Conservation (phyloP, 805 yeast species). For the Kazachstania viticola region DNA sequence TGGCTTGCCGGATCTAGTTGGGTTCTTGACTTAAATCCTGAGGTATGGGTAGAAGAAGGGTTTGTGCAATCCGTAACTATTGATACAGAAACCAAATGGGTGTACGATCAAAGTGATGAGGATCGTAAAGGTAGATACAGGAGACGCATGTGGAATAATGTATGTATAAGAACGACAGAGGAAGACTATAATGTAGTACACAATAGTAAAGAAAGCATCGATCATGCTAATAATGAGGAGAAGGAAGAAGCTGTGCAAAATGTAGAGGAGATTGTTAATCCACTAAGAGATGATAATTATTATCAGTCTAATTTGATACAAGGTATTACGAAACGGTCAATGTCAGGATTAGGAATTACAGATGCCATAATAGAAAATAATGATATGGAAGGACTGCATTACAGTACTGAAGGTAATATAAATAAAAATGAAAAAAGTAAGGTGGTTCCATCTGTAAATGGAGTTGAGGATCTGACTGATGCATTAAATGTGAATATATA, state of each 20-base stretch:
- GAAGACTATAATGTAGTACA: too few relatives aligned
- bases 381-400: too few relatives aligned
- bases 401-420: too few relatives aligned
- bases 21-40: slow-evolving; percentile 55
- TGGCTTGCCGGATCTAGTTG: slow-evolving; percentile 40
- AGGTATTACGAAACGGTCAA: slow-evolving; percentile 18
- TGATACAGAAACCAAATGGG: slow-evolving; percentile 78
- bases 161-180: slow-evolving; percentile 23
- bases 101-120: slow-evolving; percentile 44
- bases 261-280: slow-evolving; percentile 12
- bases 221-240: not conserved
- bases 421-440: too few relatives aligned
- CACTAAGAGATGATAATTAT: slow-evolving; percentile 8
- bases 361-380: too few relatives aligned
- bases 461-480: too few relatives aligned
- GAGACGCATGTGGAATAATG: slow-evolving; percentile 58
- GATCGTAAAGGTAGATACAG: slow-evolving; percentile 32
- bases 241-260: not conserved
- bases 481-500: too few relatives aligned
- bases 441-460: too few relatives aligned
- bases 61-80: slow-evolving; percentile 45
- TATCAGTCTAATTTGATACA: slow-evolving; percentile 5
- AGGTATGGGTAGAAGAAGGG: slow-evolving; percentile 47
- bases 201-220: not conserved
- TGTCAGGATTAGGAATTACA: slow-evolving; percentile 20